Conservation (phyloP, 192 early-diverging fungal species). For the Entrophospora sp. region DNA sequence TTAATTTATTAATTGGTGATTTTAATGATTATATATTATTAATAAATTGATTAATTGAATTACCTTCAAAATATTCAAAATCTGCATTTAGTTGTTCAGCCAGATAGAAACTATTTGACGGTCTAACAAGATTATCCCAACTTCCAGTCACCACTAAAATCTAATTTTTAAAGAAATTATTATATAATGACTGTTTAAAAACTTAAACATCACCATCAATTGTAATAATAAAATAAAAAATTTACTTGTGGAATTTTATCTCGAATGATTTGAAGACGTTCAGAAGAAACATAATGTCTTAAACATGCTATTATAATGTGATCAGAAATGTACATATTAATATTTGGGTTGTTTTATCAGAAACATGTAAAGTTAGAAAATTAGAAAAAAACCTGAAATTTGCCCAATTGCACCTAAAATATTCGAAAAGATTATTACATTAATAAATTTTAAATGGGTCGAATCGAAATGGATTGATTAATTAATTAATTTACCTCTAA, state of each 20-base stretch:
- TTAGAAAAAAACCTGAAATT: neutral
- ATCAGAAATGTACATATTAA: neutral
- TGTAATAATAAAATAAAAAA: too few relatives aligned
- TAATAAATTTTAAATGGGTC: neutral
- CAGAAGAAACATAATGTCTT: slow-evolving; percentile 27
- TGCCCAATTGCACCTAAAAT: neutral
- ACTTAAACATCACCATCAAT: too few relatives aligned
- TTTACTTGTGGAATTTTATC: slow-evolving; percentile 3
- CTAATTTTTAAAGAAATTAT: neutral
- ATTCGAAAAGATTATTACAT: neutral
- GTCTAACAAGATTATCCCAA: slow-evolving; percentile 28
- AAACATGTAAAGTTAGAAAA: neutral
- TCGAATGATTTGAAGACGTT: slow-evolving; percentile 19
- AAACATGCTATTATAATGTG: slow-evolving; percentile 26
- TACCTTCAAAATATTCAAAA: slow-evolving; percentile 29
- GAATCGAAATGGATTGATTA: neutral
- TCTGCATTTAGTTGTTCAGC: slow-evolving; percentile 17
- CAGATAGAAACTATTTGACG: slow-evolving; percentile 25
- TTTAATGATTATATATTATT: neutral
- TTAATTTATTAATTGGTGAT: neutral
- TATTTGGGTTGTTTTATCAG: neutral
- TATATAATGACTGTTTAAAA: neutral
- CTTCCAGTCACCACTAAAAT: slow-evolving; percentile 20
- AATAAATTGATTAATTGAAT: neutral
- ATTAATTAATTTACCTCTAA: neutral